Base-by-base conservation (phyloP, 1,284 basidiomycete species). In the Leccinum fallax region DNA sequence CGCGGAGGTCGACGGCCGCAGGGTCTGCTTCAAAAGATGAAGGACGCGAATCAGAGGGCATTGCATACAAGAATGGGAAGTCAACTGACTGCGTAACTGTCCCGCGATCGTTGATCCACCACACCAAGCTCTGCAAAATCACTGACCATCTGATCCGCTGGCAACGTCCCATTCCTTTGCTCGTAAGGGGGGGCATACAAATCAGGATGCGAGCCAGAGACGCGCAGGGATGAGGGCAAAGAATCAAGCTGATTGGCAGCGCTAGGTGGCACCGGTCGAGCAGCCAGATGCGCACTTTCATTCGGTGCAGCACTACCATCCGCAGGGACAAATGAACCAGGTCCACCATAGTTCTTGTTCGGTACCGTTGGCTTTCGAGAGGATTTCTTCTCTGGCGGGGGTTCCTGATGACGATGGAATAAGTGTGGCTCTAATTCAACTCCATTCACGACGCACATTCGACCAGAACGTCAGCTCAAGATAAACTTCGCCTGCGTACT, bases 401-500 rank as follows among this genome's bases (percentile, higher is more conserved):
- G 86, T 74, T 89, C 90, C 90, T 92, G 54, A 64, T 55, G 52
- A 64, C 53, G 13, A 13, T 38, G 28, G 32, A 52, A 53, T 74
- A 30, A 67, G 61, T 8, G 55, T n/a, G 30, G 11, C 34, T 40
- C 16, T 8, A 34, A 53, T 38, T 19, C 7, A n/a, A 56, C 40
- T 34, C 53, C 7, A 38, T 40, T n/a, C 34, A 55, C n/a, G 9
- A 86, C 92, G 69, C 66, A 96, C 95, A 74, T 96, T 95, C 4
- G 94, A 95, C 87, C 92, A 98, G 78, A 96, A 98, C 0, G 95
- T 98, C 72, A 97, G 76, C 74, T 98, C 96, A 24, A 98, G 81
- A 71, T 96, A 97, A 19, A 98, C 88, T 74, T 97, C 95, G 4
- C 95, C 95, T 53, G 89, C 88, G 76, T 97, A 97, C 69, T 95